Evolutionary conservation across 805 yeast species (phyloP).

Genomic region (Priceomyces carsonii): DNA sequence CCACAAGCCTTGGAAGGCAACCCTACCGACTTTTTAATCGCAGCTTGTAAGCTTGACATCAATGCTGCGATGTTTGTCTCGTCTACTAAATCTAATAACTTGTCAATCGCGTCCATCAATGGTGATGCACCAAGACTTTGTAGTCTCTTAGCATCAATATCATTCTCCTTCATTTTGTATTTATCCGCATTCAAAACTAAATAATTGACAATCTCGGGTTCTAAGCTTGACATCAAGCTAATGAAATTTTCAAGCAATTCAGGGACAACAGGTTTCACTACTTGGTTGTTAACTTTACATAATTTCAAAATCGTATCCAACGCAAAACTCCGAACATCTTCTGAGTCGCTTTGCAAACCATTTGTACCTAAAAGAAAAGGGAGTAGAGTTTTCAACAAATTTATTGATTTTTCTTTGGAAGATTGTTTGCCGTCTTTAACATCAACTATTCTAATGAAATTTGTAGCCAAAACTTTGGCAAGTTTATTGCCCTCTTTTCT

Average conservation of each 20-base stretch:
- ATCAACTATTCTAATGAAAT: conserved; percentile 59
- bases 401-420: conserved; percentile 41
- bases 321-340: conserved; percentile 77
- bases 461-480: conserved; percentile 64
- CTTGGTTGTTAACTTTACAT: conserved; percentile 60
- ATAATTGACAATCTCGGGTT: conserved; percentile 88
- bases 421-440: conserved; percentile 36
- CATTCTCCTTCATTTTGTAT: conserved; percentile 68
- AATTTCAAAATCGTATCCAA: conserved; percentile 71
- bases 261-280: conserved; percentile 68
- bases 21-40: conserved; percentile 75
- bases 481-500: conserved; percentile 74
- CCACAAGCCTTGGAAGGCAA: conserved; percentile 90
- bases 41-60: conserved; percentile 49
- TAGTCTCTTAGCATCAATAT: conserved; percentile 75
- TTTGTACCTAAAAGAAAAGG: conserved; percentile 79
- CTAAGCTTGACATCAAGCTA: conserved; percentile 77
- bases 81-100: conserved; percentile 59
- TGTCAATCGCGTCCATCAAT: conserved; percentile 83
- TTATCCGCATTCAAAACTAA: conserved; percentile 85
- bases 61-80: conserved; percentile 47
- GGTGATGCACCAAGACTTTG: conserved; percentile 81
- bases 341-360: conserved; percentile 83
- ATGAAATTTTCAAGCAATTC: conserved; percentile 68
- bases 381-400: conserved; percentile 56